Evolutionary conservation across 495 filamentous ascomycete genomes (phyloP).

Genomic region (Cairneyella variabilis): DNA sequence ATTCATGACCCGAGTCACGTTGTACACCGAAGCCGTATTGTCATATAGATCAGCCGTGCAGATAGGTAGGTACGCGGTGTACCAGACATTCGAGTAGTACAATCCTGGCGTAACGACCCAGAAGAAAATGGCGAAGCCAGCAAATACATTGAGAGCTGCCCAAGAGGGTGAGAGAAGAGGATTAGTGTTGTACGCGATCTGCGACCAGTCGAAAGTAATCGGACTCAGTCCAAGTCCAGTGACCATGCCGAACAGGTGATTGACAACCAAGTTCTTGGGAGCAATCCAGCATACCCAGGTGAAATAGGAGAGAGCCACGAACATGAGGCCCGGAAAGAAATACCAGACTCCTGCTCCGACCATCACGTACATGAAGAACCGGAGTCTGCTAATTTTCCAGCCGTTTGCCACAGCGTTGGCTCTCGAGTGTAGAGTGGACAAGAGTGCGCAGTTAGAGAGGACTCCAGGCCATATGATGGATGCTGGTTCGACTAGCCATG

Average conservation of each 20-base stretch:
- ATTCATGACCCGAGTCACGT: constrained; percentile 50
- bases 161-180: constrained; percentile 35
- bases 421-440: constrained; percentile 34
- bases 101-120: constrained; percentile 44
- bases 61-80: constrained; percentile 37
- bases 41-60: constrained; percentile 30
- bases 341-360: constrained; percentile 56
- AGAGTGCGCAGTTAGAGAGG: constrained; percentile 37
- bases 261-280: constrained; percentile 59
- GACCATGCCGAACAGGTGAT: constrained; percentile 62
- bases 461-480: constrained; percentile 70
- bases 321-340: constrained; percentile 49
- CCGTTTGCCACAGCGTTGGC: constrained; percentile 43
- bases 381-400: constrained; percentile 57
- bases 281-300: constrained; percentile 58
- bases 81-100: constrained; percentile 39
- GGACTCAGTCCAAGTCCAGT: constrained; percentile 58
- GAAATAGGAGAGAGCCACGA: constrained; percentile 58
- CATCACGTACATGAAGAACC: constrained; percentile 64
- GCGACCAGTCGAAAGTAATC: constrained; percentile 30
- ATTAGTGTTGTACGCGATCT: constrained; percentile 38
- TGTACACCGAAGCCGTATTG: constrained; percentile 36
- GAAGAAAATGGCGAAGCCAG: constrained; percentile 48
- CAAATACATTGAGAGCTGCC: constrained; percentile 34
- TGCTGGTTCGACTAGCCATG: constrained; percentile 59